These are phyloP conservation scores for Silene vulgaris DNA, from an alignment of 179 eudicot species.

Conservation along the genomic window DNA sequence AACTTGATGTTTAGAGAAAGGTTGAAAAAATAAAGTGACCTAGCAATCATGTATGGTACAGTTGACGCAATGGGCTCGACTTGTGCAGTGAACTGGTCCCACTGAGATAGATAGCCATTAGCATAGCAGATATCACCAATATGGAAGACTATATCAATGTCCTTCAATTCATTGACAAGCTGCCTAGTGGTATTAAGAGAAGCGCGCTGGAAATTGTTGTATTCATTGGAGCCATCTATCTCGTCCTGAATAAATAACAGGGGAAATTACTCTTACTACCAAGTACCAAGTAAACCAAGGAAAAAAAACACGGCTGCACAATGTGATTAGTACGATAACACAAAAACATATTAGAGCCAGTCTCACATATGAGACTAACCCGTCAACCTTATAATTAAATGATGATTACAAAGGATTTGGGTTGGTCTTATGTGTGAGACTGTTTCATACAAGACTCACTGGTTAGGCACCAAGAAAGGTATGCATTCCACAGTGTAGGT, in stretches of 20 bases:
- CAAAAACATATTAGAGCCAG: too few species aligned
- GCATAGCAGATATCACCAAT: slow-evolving; percentile 82
- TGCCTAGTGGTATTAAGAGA: slow-evolving; percentile 78
- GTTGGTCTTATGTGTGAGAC: too few species aligned
- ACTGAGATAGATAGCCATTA: slow-evolving; percentile 79
- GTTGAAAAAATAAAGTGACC: slow-evolving; percentile 29
- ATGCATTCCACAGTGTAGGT: not conserved
- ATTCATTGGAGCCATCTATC: slow-evolving; percentile 80
- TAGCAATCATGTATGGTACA: slow-evolving; percentile 81
- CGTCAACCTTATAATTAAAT: too few species aligned
- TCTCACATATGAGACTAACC: too few species aligned
- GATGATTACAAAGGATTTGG: too few species aligned
- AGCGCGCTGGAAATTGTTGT: slow-evolving; percentile 69
- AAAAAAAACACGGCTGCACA: not conserved
- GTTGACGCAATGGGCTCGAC: slow-evolving; percentile 80
- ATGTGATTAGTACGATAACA: not conserved
- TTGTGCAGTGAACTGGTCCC: slow-evolving; percentile 91
- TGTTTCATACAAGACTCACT: too few species aligned
- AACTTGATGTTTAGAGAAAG: not conserved
- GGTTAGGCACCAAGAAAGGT: too few species aligned
- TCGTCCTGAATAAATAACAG: slow-evolving; percentile 49
- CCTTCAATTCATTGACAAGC: slow-evolving; percentile 53
- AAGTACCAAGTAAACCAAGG: not conserved
- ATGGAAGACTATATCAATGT: slow-evolving; percentile 65
- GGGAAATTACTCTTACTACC: not conserved